Conservation (phyloP, 192 early-diverging fungal genomes). For the Chytriomyces sp. region DNA sequence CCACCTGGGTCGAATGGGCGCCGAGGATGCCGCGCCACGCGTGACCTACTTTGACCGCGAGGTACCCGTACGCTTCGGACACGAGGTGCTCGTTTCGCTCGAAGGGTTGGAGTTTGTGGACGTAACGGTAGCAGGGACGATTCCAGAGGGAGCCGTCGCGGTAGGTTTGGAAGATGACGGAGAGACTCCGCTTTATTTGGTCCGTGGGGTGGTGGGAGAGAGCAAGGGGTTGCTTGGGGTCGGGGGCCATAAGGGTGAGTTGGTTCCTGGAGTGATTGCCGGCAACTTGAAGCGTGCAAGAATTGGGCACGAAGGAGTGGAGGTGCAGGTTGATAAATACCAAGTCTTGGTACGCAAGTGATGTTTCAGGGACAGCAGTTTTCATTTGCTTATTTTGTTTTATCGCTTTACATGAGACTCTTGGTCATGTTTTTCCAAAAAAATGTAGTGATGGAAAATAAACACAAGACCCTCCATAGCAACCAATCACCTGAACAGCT, state of each 20-base stretch:
- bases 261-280: neutral
- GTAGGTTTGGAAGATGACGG: neutral
- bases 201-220: constrained; percentile 7
- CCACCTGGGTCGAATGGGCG: neutral
- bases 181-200: neutral
- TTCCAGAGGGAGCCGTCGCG: neutral
- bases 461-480: no score
- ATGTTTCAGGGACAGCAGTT: neutral
- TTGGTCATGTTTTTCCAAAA: no score
- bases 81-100: neutral
- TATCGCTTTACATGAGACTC: neutral
- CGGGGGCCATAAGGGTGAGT: neutral
- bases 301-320: neutral
- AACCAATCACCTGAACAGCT: no score
- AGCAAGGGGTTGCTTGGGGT: neutral
- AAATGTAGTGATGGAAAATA: no score
- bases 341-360: constrained; percentile 4
- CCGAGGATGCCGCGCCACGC: neutral
- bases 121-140: neutral
- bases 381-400: neutral
- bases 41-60: constrained; percentile 1
- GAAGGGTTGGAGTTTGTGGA: neutral
- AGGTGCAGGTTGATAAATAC: constrained; percentile 10
- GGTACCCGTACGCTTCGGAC: neutral
- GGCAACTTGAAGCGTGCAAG: neutral